phyloP scores from a whole-genome alignment of 768 basidiomycete species.

The Sporobolomyces pararoseus region DNA sequence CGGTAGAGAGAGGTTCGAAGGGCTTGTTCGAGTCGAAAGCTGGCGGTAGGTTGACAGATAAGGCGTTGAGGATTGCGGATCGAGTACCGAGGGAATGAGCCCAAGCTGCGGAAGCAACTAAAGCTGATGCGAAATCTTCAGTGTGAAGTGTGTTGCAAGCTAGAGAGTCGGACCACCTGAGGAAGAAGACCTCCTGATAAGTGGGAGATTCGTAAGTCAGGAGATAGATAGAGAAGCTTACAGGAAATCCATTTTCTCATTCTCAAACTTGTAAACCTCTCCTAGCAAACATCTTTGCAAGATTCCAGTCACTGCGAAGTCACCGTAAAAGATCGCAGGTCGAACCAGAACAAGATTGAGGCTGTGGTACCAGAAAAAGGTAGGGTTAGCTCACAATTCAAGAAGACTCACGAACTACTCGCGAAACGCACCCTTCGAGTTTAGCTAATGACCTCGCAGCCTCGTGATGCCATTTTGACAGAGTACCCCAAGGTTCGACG shows the following conservation, averaged over 20 bases:
- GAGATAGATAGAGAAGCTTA: conserved; percentile 2
- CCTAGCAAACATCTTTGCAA: conserved; percentile 11
- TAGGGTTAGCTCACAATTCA: neutral
- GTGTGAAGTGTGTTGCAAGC: conserved; percentile 35
- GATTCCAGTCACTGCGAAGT: conserved; percentile 16
- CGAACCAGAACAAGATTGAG: conserved; percentile 41
- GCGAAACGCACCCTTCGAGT: conserved; percentile 24
- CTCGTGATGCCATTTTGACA: conserved; percentile 34
- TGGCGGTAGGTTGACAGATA: conserved; percentile 17
- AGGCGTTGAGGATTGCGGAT: conserved; percentile 10
- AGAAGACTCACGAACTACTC: neutral
- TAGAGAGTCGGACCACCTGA: conserved; percentile 35
- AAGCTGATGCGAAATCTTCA: conserved; percentile 29
- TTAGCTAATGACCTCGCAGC: conserved; percentile 27
- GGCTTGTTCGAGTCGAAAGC: conserved; percentile 29
- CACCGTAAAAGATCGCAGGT: conserved; percentile 21
- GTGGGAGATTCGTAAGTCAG: neutral
- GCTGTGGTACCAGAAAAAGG: neutral
- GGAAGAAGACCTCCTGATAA: no score
- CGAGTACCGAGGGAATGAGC: conserved; percentile 13
- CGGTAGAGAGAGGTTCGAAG: conserved; percentile 23
- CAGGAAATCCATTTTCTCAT: conserved; percentile 42
- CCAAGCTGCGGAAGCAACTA: conserved; percentile 27
- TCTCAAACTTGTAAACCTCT: conserved; percentile 37
- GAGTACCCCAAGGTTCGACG: conserved; percentile 30